Evolutionary conservation across 768 basidiomycete genomes (phyloP).

Genomic region (Suillus luteus): DNA sequence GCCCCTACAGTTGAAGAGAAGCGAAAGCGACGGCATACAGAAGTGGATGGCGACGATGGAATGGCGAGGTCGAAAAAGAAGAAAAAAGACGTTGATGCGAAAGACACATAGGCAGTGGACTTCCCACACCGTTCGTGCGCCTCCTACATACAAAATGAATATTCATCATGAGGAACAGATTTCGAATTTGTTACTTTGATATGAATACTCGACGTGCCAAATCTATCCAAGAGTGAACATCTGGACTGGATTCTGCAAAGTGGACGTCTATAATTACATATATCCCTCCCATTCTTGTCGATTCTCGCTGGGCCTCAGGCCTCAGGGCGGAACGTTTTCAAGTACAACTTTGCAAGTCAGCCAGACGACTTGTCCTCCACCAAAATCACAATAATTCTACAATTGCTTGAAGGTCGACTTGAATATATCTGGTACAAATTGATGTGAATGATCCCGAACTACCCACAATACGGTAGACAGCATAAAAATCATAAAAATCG

Average conservation of each 20-base stretch:
- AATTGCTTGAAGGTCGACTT: too few relatives aligned
- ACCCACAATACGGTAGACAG: not conserved
- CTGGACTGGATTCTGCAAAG: too few relatives aligned
- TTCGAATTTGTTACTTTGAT: too few relatives aligned
- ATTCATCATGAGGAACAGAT: too few relatives aligned
- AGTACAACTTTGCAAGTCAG: not conserved
- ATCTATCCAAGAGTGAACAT: too few relatives aligned
- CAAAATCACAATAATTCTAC: not conserved
- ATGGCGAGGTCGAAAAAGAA: conserved; percentile 46
- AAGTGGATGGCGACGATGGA: conserved; percentile 29
- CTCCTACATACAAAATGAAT: not conserved
- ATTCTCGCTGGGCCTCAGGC: too few relatives aligned
- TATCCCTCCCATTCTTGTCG: too few relatives aligned
- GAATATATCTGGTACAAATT: too few relatives aligned
- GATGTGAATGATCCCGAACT: too few relatives aligned
- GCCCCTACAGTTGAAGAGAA: conserved; percentile 80
- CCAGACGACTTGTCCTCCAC: not conserved
- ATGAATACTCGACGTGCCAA: too few relatives aligned
- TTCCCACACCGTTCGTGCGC: not conserved
- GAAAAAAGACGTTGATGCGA: conserved; percentile 25
- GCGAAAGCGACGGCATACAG: conserved; percentile 55
- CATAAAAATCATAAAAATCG: not conserved
- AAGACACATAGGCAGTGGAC: not conserved
- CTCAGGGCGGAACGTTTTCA: not conserved
- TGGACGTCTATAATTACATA: too few relatives aligned